A percentile compares a stretch with the other conserved stretches of the same genome.
Conservation (phyloP, 1,284 basidiomycete genomes). For the Mycosarcoma mackinlayi region DNA sequence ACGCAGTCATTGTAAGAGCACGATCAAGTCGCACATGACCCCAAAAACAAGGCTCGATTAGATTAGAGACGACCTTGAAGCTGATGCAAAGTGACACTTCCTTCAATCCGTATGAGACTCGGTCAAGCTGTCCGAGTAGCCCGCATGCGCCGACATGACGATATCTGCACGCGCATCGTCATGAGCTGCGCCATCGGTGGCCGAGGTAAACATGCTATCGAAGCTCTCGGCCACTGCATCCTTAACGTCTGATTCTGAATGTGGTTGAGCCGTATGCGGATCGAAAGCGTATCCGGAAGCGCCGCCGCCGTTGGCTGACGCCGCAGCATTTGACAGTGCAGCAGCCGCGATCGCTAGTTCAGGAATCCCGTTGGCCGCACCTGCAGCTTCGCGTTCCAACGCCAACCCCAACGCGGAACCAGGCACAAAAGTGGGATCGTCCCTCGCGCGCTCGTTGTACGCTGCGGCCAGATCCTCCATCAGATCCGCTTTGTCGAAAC, state of each 20-base stretch:
- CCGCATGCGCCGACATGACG: slow-evolving; percentile 2
- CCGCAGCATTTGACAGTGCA: slow-evolving; percentile 41
- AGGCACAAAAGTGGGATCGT: slow-evolving; percentile 34
- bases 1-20: too few species aligned
- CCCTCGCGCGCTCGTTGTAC: slow-evolving; percentile 34
- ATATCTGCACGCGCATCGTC: slow-evolving; percentile 1
- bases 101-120: slow-evolving; percentile 1
- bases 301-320: slow-evolving; percentile 10
- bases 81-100: too few species aligned
- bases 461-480: slow-evolving; percentile 56
- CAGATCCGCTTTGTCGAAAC: slow-evolving; percentile 79
- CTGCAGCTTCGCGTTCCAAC: slow-evolving; percentile 23
- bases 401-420: slow-evolving; percentile 41
- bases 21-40: too few species aligned
- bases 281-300: slow-evolving; percentile 5
- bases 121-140: not conserved
- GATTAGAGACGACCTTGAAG: too few species aligned
- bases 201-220: slow-evolving; percentile 18
- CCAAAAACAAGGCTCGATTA: too few species aligned
- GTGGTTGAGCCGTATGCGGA: not conserved
- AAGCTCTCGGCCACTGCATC: slow-evolving; percentile 9
- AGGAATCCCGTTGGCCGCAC: slow-evolving; percentile 28
- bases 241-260: slow-evolving; percentile 6
- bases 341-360: slow-evolving; percentile 45
- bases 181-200: not conserved